Percentiles rank a stretch among this genome's conserved stretches.
Conservation (phyloP, 2,329 filamentous ascomycete species). For the Mycogone perniciosa region DNA sequence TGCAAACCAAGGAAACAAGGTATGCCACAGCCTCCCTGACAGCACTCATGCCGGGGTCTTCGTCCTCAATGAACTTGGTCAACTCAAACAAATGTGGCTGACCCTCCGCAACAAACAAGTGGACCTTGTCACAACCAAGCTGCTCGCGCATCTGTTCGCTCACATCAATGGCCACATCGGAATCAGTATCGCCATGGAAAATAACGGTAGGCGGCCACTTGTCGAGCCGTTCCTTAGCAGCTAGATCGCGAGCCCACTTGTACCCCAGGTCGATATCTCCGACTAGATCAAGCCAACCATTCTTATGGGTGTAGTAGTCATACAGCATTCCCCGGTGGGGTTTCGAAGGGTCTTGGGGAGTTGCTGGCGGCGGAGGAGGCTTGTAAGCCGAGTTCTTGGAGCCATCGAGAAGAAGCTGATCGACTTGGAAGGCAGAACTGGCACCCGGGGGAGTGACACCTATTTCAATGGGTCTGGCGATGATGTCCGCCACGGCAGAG, state of each 20-base stretch:
- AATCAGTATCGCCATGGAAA: constrained; percentile 27
- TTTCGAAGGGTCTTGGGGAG: background rate
- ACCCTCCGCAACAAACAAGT: constrained; percentile 21
- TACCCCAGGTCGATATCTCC: constrained; percentile 26
- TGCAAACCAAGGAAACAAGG: constrained; percentile 13
- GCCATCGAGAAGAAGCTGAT: constrained; percentile 23
- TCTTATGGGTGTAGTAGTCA: constrained; percentile 29
- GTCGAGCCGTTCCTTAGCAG: constrained; percentile 10
- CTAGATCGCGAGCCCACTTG: constrained; percentile 20
- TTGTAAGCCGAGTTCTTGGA: constrained; percentile 20
- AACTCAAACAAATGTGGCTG: constrained; percentile 26
- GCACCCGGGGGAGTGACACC: constrained; percentile 16
- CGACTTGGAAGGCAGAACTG: constrained; percentile 19
- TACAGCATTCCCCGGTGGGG: constrained; percentile 22
- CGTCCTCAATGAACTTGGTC: constrained; percentile 25
- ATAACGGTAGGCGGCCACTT: constrained; percentile 30
- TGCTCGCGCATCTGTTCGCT: constrained; percentile 22
- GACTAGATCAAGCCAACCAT: constrained; percentile 23
- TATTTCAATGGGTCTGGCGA: constrained; percentile 20
- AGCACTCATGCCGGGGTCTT: constrained; percentile 21
- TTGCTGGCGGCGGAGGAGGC: background rate
- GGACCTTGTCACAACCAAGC: constrained; percentile 22
- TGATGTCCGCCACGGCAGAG: constrained; percentile 18
- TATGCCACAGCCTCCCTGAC: constrained; percentile 21
- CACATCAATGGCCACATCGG: constrained; percentile 23